Base-by-base conservation (phyloP, 2,329 filamentous ascomycete species). In the Ophiostoma pallidulum region DNA sequence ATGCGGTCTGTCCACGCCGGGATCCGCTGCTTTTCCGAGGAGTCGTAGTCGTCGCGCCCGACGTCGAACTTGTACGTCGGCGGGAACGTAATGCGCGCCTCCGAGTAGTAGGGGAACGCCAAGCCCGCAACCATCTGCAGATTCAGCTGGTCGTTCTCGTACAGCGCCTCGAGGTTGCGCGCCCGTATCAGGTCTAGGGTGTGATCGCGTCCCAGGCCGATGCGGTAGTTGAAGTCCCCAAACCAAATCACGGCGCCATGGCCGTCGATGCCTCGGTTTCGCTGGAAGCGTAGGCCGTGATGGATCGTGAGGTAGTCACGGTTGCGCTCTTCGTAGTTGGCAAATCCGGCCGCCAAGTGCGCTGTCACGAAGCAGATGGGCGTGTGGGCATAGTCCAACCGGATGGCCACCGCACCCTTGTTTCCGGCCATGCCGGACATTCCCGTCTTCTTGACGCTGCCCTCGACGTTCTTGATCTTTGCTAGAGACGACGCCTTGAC, bases 1-100 rank as follows among this genome's bases (percentile, higher is more conserved):
- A 98, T 85, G 32, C 92, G 85, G 64, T 98, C 92, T 51, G 90
- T 96, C 92, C 92, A 98, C 1, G 92, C 92, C 3, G 92, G 92
- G 53, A 97, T 96, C 14, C 92, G 82, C 47, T 84, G 81, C 64
- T 98, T 98, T 59, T 97, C 91, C 76, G 91, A 96, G 9, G 85
- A 91, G 63, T 98, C 92, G 63, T 96, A 98, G 45, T 76, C 76
- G 62, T 97, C 89, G 4, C 79, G 86, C 26, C 87, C 89, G 52
- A 95, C 72, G 61, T 98, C 87, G 61, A 87, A 98, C 64, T 94
- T 95, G 70, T 98, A 98, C 0, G 92, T 98, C 0, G 92, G 92
- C 58, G 85, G 74, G 61, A 98, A 98, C 2, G 74, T 84, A 55
- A 97, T 94, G 47, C 78, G 78, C 5, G 86, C 84, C 66, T 98